Percentiles rank a stretch among this genome's conserved stretches.
These are phyloP conservation scores for Colletotrichum sp. DNA, from an alignment of 2,329 filamentous ascomycete species.

Conservation along the genomic window DNA sequence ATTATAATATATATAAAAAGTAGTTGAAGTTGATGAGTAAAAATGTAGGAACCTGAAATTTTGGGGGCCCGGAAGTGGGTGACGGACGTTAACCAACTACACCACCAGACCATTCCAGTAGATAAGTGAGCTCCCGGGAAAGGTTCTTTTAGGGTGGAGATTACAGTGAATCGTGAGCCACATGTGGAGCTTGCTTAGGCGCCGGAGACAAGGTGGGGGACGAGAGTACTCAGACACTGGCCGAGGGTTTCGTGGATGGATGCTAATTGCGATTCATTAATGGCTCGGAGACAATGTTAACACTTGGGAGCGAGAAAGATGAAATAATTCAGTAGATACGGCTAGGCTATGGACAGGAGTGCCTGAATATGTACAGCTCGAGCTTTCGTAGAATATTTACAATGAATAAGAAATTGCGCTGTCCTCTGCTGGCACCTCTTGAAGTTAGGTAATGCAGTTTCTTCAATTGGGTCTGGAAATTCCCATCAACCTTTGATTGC, in stretches of 20 bases:
- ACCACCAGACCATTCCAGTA: conserved; percentile 22
- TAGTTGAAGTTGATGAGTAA: too few relatives aligned
- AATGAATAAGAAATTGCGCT: background rate
- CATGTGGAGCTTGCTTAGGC: background rate
- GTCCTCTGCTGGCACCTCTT: background rate
- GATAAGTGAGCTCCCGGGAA: background rate
- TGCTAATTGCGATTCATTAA: background rate
- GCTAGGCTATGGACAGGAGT: background rate
- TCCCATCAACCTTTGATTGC: background rate
- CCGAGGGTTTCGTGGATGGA: accelerated
- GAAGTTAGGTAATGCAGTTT: background rate
- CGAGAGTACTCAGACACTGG: background rate
- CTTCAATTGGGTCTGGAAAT: background rate
- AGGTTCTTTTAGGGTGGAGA: background rate
- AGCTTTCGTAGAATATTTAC: background rate
- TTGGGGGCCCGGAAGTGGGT: too few relatives aligned
- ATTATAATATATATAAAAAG: too few relatives aligned
- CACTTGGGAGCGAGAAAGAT: accelerated
- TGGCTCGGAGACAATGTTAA: background rate
- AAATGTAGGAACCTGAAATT: too few relatives aligned
- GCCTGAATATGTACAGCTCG: background rate
- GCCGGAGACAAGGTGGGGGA: background rate
- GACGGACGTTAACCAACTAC: conserved; percentile 52
- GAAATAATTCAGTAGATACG: background rate
- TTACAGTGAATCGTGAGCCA: background rate